Base-by-base conservation (phyloP, 148 eudicot genomes). In the Chenopodium suecicum region DNA sequence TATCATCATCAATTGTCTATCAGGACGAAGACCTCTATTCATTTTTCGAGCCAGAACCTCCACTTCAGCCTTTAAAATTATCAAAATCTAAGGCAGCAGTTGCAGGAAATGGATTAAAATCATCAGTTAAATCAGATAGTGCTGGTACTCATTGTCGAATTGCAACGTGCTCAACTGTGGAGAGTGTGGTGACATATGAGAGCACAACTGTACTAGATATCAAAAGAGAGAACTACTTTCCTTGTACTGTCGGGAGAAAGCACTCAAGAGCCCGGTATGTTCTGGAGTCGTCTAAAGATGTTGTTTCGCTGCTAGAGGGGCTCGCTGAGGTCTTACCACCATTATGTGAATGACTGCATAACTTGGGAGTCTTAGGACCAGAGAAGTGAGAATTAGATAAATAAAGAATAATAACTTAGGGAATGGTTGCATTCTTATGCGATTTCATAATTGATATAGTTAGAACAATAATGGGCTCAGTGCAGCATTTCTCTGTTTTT, bases 1-100 rank as follows among this genome's bases (percentile, higher is more conserved):
- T 14, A 52, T 52, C 3, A 1, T 52, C 3, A 52, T 65, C 9
- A 47, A 29, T 17, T 81, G 44, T 54, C 31, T 52, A 71, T 76
- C 80, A 93, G 97, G 97, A 93, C 23, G 94, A 93, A 83, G 94
- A 91, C 80, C 77, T 93, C 12, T 93, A 91, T 34, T 82, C 88
- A 11, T 93, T 90, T 79, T 93, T 93, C 27, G 94, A 91, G 85
- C 94, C 97, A 75, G 90, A 89, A 84, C 74, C 81, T 44, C 88
- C 91, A 10, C 10, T 67, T 12, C 27, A 67, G 37, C 37, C 37
- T 4, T 41, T 41, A 41, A 0, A 6, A 0, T 4, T 31, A 27
- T 52, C 16, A 10, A 52, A 14, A 52, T 10, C 56, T 10, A 52
- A 52, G 56, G 16, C 56, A 52, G 12, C 16, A 52, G 12, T 10